Evolutionary conservation across 306 rosid species (phyloP).

Genomic region (Castanea crenata): DNA sequence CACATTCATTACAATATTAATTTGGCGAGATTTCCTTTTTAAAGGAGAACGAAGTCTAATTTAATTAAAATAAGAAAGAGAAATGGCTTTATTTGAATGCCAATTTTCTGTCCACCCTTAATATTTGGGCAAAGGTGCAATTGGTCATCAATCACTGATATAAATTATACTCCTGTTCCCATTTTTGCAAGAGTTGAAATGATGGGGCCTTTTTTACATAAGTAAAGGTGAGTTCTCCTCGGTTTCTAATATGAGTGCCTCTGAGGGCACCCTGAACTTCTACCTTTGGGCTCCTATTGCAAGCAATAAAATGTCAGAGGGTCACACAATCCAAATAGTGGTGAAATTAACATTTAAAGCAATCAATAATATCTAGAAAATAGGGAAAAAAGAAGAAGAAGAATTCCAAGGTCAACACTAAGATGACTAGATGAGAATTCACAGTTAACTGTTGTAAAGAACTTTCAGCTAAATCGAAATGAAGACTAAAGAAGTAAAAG

Average conservation of each 20-base stretch:
- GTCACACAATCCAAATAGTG: not conserved
- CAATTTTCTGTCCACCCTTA: not conserved
- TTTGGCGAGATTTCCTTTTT: no score
- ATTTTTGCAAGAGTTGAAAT: not conserved
- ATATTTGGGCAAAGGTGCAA: not conserved
- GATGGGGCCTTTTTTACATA: not conserved
- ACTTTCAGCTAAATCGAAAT: not conserved
- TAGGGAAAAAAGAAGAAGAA: not conserved
- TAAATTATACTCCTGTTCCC: not conserved
- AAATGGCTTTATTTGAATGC: no score
- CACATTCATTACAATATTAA: not conserved
- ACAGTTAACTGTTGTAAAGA: not conserved
- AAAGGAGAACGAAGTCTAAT: no score
- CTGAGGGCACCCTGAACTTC: not conserved
- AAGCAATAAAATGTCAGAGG: not conserved
- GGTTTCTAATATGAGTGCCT: not conserved
- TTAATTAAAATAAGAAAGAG: no score
- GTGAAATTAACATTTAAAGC: not conserved
- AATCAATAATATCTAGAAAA: not conserved
- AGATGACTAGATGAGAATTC: not conserved
- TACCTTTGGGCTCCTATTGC: not conserved
- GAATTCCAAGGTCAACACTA: not conserved
- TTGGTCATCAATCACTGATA: not conserved
- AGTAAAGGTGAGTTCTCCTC: not conserved
- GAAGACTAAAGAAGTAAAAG: not conserved